These are phyloP conservation scores for Trichoderma gamsii DNA, from an alignment of 495 filamentous ascomycete genomes.

Conservation along the genomic window DNA sequence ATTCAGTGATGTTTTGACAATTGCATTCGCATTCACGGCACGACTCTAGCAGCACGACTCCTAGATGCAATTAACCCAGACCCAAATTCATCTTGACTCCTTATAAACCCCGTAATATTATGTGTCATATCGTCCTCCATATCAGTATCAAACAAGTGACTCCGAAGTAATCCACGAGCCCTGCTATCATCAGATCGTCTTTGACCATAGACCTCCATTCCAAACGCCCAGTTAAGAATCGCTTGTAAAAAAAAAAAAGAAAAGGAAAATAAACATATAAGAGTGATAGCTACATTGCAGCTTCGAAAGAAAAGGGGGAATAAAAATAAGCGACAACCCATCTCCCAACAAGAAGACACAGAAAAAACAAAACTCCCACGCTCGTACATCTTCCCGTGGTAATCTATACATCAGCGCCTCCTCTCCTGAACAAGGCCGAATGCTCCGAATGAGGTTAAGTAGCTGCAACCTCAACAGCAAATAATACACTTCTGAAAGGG, in stretches of 20 bases:
- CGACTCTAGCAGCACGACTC: neutral
- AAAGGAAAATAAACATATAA: neutral
- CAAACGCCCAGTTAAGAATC: neutral
- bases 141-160: neutral
- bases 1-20: too few species aligned
- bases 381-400: neutral
- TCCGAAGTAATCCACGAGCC: neutral
- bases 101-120: neutral
- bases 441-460: neutral
- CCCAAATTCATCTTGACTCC: neutral
- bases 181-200: neutral
- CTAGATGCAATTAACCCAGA: neutral
- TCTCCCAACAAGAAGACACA: neutral
- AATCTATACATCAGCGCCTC: neutral
- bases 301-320: neutral
- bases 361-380: neutral
- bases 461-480: neutral
- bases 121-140: neutral
- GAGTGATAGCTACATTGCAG: neutral
- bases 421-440: neutral
- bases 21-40: too few species aligned
- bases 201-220: neutral
- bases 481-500: neutral
- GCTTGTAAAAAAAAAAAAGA: neutral
- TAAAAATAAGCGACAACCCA: neutral